Base-by-base conservation (phyloP, 805 yeast species). In the Pichia membranifaciens region DNA sequence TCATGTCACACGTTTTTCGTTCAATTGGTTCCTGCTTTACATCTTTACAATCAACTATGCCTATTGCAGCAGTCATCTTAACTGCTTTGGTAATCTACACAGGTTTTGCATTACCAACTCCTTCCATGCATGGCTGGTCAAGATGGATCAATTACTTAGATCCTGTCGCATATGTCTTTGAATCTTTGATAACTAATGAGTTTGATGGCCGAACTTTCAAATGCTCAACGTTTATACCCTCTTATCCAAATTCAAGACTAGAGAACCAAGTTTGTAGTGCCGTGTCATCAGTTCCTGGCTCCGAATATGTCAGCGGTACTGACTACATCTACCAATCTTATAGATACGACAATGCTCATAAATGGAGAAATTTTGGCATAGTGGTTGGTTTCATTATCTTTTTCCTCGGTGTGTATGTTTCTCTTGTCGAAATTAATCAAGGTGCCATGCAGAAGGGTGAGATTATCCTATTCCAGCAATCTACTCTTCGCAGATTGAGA, bases 331-430 rank as follows among this genome's bases (percentile, higher is more conserved):
- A 42, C 25, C 62, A 54, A 15, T 61, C 81, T 15, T 87, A 62
- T 64, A 60, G 64, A 38, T 87, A 82, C 68, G 61, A 58, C 39
- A 72, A 70, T 56, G 49, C 64, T 22, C 85, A 87, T 63, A 75
- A 76, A 45, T 87, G 96, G 96, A 79, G 95, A 68, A 84, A 87
- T 60, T 75, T 82, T 52, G 96, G 90, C 60, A 82, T 86, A 53
- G 62, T 71, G 35, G 43, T 81, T 50, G 87, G 72, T 1, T 85
- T 73, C 58, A 63, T 66, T 21, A 48, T 81, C 37, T 72, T 79
- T 62, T 81, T 84, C 64, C 69, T 82, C 46, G 58, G 53, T 44
- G 68, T 76, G 9, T 82, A 83, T 60, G 61, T 84, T 49, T 34
- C 67, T 3, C 67, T 79, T 48, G 73, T 79, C 45, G 90, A 84